Evolutionary conservation across 805 yeast species (phyloP).

Genomic region (Lipomyces oligophaga): DNA sequence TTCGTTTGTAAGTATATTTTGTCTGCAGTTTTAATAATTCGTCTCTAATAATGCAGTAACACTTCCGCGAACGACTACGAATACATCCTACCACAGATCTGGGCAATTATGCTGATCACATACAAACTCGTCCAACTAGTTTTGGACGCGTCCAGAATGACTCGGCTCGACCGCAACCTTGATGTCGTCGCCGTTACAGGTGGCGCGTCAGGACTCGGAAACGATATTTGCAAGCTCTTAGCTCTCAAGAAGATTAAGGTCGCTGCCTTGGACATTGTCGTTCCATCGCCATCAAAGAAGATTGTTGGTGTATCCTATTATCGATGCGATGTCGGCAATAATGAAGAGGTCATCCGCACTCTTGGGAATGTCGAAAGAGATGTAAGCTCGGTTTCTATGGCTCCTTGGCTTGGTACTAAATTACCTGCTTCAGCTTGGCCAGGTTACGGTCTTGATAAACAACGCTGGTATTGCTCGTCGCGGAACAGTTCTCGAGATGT

Average conservation of each 20-base stretch:
- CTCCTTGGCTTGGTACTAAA: too few relatives aligned
- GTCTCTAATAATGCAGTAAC: neutral
- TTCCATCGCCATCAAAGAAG: slow-evolving; percentile 36
- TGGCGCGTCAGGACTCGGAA: slow-evolving; percentile 77
- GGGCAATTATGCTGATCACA: slow-evolving; percentile 11
- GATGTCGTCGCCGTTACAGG: slow-evolving; percentile 81
- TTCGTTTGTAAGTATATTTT: neutral
- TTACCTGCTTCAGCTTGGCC: slow-evolving; percentile 49
- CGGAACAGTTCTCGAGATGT: slow-evolving; percentile 55
- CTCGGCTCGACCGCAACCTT: slow-evolving; percentile 23
- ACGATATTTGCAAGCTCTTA: slow-evolving; percentile 52
- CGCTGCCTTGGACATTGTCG: slow-evolving; percentile 59
- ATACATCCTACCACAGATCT: slow-evolving; percentile 10
- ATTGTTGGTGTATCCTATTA: slow-evolving; percentile 50
- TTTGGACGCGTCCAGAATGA: neutral
- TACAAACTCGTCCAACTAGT: slow-evolving; percentile 8
- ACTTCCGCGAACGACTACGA: too few relatives aligned
- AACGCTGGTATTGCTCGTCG: slow-evolving; percentile 71
- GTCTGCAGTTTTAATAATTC: neutral
- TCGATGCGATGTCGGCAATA: slow-evolving; percentile 65
- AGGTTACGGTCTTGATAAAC: slow-evolving; percentile 66
- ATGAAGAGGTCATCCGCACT: slow-evolving; percentile 43
- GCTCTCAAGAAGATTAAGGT: slow-evolving; percentile 46
- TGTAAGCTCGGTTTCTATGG: too few relatives aligned
- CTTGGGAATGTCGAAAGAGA: slow-evolving; percentile 43